phyloP scores from a whole-genome alignment of 805 yeast species.

The Candida insectalens region DNA sequence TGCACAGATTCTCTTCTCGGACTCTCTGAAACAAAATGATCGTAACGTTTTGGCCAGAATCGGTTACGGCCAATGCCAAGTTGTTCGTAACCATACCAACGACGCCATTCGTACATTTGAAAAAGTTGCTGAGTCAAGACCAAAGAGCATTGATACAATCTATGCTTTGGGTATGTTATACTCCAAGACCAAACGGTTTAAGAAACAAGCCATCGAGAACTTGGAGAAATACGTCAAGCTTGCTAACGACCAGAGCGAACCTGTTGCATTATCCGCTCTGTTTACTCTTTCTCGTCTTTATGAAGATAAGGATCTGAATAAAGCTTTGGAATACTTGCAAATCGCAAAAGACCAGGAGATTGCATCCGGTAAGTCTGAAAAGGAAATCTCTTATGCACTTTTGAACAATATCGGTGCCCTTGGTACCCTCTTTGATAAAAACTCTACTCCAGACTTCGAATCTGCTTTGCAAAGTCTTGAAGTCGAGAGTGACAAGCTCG shows the following conservation, averaged over 20 bases:
- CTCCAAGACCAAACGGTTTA: slow-evolving; percentile 31
- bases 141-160: slow-evolving; percentile 64
- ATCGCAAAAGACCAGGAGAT: slow-evolving; percentile 38
- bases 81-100: slow-evolving; percentile 60
- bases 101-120: slow-evolving; percentile 87
- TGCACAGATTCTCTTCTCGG: slow-evolving; percentile 66
- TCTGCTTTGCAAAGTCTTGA: slow-evolving; percentile 29
- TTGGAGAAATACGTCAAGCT: slow-evolving; percentile 65
- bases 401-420: slow-evolving; percentile 82
- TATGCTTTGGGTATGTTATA: slow-evolving; percentile 71
- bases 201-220: slow-evolving; percentile 45
- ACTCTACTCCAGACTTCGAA: slow-evolving; percentile 44
- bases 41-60: slow-evolving; percentile 59
- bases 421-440: slow-evolving; percentile 43
- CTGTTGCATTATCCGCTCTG: slow-evolving; percentile 52
- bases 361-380: slow-evolving; percentile 25
- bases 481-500: slow-evolving; percentile 6
- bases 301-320: slow-evolving; percentile 57
- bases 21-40: slow-evolving; percentile 57
- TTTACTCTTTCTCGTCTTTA: slow-evolving; percentile 59
- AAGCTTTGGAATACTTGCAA: slow-evolving; percentile 50
- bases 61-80: slow-evolving; percentile 82
- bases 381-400: slow-evolving; percentile 47
- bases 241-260: slow-evolving; percentile 48
- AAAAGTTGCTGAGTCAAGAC: slow-evolving; percentile 51